Conservation (phyloP, 2,329 filamentous ascomycete genomes). For the Neophaeococcomyces mojaviensis region DNA sequence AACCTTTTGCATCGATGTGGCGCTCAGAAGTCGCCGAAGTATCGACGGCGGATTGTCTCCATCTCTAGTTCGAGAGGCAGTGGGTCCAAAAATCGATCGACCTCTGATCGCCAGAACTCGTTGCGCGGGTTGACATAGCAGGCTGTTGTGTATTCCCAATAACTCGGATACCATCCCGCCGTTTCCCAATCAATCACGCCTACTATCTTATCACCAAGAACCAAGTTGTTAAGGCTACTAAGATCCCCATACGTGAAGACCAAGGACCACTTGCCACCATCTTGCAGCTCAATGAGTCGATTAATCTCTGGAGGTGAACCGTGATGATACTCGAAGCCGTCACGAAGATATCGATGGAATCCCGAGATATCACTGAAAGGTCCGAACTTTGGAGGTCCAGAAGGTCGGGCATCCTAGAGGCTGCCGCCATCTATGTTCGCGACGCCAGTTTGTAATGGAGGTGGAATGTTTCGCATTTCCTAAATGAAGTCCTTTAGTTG, state of each 20-base stretch:
- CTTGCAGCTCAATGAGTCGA: slow-evolving; percentile 29
- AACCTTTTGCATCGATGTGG: too few relatives aligned
- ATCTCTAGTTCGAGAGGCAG: slow-evolving; percentile 31
- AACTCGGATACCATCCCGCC: slow-evolving; percentile 22
- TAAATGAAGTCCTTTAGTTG: slow-evolving; percentile 26
- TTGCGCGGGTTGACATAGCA: slow-evolving; percentile 36
- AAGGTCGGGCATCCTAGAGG: slow-evolving; percentile 28
- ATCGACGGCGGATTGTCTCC: slow-evolving; percentile 32
- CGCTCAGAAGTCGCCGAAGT: slow-evolving; percentile 30
- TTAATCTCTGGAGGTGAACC: slow-evolving; percentile 24
- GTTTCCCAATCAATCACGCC: slow-evolving; percentile 24
- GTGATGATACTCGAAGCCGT: slow-evolving; percentile 26
- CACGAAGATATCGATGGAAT: slow-evolving; percentile 33
- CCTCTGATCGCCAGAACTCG: slow-evolving; percentile 31
- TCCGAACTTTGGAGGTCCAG: slow-evolving; percentile 25
- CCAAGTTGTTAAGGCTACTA: slow-evolving; percentile 18
- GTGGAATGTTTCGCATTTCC: slow-evolving; percentile 28
- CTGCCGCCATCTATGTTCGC: slow-evolving; percentile 28
- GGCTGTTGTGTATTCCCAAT: slow-evolving; percentile 26
- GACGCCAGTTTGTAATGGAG: slow-evolving; percentile 21
- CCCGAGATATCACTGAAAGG: slow-evolving; percentile 29
- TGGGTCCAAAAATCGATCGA: slow-evolving; percentile 35
- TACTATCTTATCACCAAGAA: slow-evolving; percentile 17
- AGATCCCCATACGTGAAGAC: slow-evolving; percentile 49
- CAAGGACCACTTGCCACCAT: slow-evolving; percentile 24